Evolutionary conservation across 306 rosid species (phyloP), one percentile per base, ranked within the genome.

Genomic region (Vicia faba): DNA sequence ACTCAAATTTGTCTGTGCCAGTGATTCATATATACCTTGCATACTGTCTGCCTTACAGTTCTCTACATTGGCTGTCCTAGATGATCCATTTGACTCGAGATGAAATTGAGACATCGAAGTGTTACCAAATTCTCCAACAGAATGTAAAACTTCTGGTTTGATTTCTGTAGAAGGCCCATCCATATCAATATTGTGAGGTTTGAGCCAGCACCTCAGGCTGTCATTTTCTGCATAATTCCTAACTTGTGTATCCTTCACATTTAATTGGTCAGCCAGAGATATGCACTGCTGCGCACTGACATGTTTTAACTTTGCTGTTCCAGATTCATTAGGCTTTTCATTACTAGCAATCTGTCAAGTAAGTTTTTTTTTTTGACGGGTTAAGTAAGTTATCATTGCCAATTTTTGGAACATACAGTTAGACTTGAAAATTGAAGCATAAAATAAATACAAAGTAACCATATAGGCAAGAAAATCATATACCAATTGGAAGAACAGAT

Each of bases 1-100:
- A 62, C 84, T 86, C 88, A 88, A 80, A 75, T 82, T 91, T 76
- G 93, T 88, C 8, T 80, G 96, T 5, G 89, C 81, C 48, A 86
- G 75, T 26, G 95, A 74, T 59, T 92, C 93, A 83, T 81, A 87
- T 64, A 76, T 64, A 81, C 83, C 84, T 80, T 76, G 85, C 66
- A 80, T 67, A 69, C 84, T 83, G 26, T 83, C 85, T 76, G 80
- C 82, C 77, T 79, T 88, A 71, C 66, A 70, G 43, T 55, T 73
- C 57, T 85, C 96, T 71, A 70, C 72, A 79, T 84, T 86, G 69
- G 87, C 64, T 63, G 86, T 68, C 74, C 82, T 86, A 62, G 82
- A 82, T 14, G 81, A 79, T 70, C 91, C 96, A 79, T 80, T 75
- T 16, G 86, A 72, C 61, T 82, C 82, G 29, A 61, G 83, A 72